These are phyloP conservation scores for Neurospora sp. DNA, from an alignment of 2,329 filamentous ascomycete genomes.

Conservation along the genomic window DNA sequence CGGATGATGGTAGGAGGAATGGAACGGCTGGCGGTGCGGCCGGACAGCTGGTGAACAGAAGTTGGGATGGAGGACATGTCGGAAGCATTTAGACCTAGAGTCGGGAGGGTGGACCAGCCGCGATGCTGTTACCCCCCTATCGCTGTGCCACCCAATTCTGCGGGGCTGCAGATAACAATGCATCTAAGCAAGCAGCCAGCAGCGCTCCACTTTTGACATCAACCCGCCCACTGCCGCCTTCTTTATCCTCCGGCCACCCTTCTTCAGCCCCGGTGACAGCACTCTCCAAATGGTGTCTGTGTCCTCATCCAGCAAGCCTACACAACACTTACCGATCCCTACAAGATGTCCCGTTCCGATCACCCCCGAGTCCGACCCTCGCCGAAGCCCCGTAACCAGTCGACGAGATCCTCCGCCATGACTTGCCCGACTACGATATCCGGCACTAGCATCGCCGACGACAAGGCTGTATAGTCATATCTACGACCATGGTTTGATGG, in stretches of 20 bases:
- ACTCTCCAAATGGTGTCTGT: background rate
- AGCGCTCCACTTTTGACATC: background rate
- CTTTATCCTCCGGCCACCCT: background rate
- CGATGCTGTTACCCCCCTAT: background rate
- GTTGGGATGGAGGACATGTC: no score
- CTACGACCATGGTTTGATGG: no score
- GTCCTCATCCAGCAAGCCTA: background rate
- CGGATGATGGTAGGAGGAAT: no score
- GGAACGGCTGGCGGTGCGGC: no score
- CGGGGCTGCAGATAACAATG: background rate
- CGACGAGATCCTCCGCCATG: background rate
- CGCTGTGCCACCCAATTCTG: background rate
- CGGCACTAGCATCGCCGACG: no score
- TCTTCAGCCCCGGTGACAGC: accelerated
- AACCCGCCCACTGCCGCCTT: background rate
- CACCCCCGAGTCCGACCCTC: background rate
- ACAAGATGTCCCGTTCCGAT: background rate
- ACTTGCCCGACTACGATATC: background rate
- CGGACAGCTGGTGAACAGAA: no score
- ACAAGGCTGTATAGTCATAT: no score
- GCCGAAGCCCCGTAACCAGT: background rate
- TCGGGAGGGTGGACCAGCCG: background rate
- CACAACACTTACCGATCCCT: background rate
- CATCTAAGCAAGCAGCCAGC: background rate
- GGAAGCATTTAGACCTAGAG: no score